phyloP scores from a whole-genome alignment of 208 protist genomes.

The Porcisia hertigi region DNA sequence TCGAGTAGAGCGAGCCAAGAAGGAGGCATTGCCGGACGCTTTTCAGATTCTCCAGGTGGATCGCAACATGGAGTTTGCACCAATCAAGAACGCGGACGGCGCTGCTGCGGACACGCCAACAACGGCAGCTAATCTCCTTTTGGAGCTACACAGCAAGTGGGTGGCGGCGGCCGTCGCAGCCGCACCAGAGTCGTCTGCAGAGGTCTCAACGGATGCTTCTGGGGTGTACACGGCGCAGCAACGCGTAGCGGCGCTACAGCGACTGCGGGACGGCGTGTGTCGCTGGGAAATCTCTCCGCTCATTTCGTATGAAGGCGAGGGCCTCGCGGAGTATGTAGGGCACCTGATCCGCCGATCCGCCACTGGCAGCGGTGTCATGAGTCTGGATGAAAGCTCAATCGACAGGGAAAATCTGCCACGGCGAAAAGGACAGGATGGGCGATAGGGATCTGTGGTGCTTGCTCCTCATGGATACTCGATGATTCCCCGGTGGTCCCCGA shows the following conservation, averaged over 20 bases:
- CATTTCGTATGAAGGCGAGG: conserved; percentile 92
- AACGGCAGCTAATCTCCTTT: conserved; percentile 78
- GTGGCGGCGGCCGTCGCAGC: conserved; percentile 35
- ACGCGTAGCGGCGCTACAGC: conserved; percentile 31
- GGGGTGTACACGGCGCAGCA: conserved; percentile 12
- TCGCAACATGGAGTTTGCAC: conserved; percentile 94
- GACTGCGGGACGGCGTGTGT: conserved; percentile 26
- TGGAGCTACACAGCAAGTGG: conserved; percentile 72
- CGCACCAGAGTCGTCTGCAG: conserved; percentile 9
- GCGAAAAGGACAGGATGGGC: background rate
- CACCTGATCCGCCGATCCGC: conserved; percentile 39
- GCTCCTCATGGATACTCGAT: background rate
- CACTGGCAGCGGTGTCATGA: conserved; percentile 25
- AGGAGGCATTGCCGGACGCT: conserved; percentile 7
- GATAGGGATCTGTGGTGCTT: background rate
- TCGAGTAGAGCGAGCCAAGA: background rate
- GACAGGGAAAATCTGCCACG: conserved; percentile 19
- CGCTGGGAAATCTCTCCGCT: conserved; percentile 92
- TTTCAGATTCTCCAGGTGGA: conserved; percentile 90
- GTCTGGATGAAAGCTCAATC: conserved; percentile 15
- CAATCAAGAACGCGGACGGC: conserved; percentile 96
- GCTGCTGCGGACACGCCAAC: conserved; percentile 79
- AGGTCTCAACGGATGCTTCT: background rate
- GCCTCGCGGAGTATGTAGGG: conserved; percentile 36
- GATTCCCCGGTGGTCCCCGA: background rate